Percentiles rank a stretch among this genome's conserved stretches.
These are phyloP conservation scores for Venturia aucupariae DNA, from an alignment of 2,329 filamentous ascomycete species.

Conservation along the genomic window DNA sequence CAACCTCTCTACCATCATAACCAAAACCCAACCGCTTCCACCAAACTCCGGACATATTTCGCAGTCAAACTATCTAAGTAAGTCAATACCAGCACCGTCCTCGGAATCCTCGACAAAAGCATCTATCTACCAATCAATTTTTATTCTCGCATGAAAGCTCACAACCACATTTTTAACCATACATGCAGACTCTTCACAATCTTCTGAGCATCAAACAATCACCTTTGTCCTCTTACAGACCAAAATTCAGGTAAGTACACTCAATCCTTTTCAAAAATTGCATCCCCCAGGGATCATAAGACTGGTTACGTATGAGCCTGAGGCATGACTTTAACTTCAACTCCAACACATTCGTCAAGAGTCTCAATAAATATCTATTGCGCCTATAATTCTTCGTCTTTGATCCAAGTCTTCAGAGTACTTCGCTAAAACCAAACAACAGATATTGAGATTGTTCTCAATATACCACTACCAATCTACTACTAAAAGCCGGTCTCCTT, in stretches of 20 bases:
- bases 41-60: no score
- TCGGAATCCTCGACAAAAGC: no score
- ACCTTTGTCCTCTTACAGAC: not conserved
- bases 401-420: not conserved
- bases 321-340: not conserved
- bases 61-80: not conserved
- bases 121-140: no score
- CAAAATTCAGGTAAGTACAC: not conserved
- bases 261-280: not conserved
- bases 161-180: not conserved
- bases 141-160: not conserved
- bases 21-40: no score
- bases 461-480: not conserved
- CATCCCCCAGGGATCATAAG: not conserved
- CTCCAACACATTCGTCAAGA: not conserved
- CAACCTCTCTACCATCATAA: no score
- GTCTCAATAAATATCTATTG: not conserved
- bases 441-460: no score
- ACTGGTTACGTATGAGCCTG: not conserved
- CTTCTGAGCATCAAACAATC: not conserved
- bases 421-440: not conserved
- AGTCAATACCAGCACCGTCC: no score
- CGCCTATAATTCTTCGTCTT: not conserved
- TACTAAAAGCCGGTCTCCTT: not conserved
- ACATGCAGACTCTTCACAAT: not conserved